Evolutionary conservation across 2,329 filamentous ascomycete genomes (phyloP), one percentile per base, ranked within the genome.

Genomic region (Phaeophleospora eucalypticola): DNA sequence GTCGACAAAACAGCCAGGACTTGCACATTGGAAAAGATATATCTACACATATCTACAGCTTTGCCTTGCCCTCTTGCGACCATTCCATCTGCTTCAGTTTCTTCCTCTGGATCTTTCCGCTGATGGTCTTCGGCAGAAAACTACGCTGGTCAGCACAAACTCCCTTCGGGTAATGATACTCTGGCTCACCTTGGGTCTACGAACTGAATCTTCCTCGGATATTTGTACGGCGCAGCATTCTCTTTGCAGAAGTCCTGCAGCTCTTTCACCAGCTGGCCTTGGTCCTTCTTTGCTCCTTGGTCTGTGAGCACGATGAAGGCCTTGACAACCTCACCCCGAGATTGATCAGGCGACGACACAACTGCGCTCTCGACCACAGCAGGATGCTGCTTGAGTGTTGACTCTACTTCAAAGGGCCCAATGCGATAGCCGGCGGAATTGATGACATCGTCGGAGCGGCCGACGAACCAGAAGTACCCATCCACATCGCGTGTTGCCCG

Each of bases 391-490:
- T 71, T 69, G 9, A 71, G 58, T 3, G 66, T 67, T 2, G 67
- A 70, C 52, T 71, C 68, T 24, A 71, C 65, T 59, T 71, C 68
- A 51, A 71, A 71, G 0, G 68, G 68, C 6, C 68, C 66, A 17
- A 68, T 67, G 19, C 68, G 59, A 51, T 71, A 71, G 3, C 68
- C 68, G 29, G 64, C 58, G 7, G 64, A 65, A 44, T 71, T 71
- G 44, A 71, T 71, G 17, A 70, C 68, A 63, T 98, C 93, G 65
- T 98, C 93, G 43, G 96, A 90, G 68, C 93, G 88, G 56, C 93
- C 93, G 50, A 91, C 87, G 67, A 98, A 97, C 93, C 93, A 97
- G 80, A 97, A 97, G 77, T 95, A 97, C 45, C 93, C 93, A 62
- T 97, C 91, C 70, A 95, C 86, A 68, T 98, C 93, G 65, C 91